Conservation (phyloP, 2,329 filamentous ascomycete genomes). For the Chaetomiaceae sp. region DNA sequence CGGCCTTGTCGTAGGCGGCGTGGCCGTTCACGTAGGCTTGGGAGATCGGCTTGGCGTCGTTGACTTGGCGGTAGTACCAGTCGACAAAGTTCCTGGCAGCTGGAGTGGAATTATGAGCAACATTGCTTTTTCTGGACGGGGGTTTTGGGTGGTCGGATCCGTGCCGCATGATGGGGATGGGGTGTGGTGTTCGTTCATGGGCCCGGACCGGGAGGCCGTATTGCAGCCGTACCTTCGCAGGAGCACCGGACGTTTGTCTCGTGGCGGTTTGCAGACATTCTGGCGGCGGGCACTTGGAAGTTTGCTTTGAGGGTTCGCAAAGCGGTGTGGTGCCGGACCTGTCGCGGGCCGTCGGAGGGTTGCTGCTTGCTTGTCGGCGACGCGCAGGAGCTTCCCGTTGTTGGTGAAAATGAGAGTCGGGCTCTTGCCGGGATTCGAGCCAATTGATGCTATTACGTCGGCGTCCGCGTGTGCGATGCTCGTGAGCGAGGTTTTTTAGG, state of each 20-base stretch:
- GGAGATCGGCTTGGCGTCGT: constrained; percentile 53
- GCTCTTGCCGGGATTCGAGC: too few species aligned
- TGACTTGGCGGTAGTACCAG: constrained; percentile 70
- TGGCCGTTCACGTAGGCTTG: constrained; percentile 66
- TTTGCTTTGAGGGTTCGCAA: neutral
- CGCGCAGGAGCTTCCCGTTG: too few species aligned
- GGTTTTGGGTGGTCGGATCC: neutral
- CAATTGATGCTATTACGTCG: too few species aligned
- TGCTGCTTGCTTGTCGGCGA: neutral
- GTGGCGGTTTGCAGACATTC: constrained; percentile 17
- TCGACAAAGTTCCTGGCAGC: constrained; percentile 69
- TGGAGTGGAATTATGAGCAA: constrained; percentile 30
- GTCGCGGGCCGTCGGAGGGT: too few species aligned
- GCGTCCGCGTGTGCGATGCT: too few species aligned
- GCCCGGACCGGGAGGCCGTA: constrained; percentile 4
- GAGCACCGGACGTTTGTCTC: constrained; percentile 43
- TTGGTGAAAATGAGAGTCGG: too few species aligned
- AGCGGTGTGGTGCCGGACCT: neutral
- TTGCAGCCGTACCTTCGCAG: constrained; percentile 39
- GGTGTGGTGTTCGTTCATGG: constrained; percentile 5
- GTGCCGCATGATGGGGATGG: constrained; percentile 6
- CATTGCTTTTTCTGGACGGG: neutral
- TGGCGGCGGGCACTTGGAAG: neutral
- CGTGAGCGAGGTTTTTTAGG: too few species aligned
- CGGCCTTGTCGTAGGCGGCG: constrained; percentile 42